Evolutionary conservation across 495 filamentous ascomycete genomes (phyloP).

Genomic region (Amphirosellinia nigrospora): DNA sequence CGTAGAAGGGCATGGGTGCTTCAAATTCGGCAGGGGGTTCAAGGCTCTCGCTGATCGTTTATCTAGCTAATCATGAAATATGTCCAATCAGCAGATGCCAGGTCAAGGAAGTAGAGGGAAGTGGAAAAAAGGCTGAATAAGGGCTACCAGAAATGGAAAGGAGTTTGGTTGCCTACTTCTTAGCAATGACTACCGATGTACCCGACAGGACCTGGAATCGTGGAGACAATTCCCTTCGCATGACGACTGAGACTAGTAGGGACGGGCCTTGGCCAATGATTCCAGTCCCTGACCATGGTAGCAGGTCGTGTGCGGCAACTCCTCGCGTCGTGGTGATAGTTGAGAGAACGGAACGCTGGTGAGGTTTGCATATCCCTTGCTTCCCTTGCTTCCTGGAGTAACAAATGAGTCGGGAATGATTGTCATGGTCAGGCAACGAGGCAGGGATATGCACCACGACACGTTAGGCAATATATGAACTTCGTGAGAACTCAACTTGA

Average conservation of each 20-base stretch:
- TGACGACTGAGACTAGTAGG: not conserved
- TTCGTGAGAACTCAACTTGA: not conserved
- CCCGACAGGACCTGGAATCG: not conserved
- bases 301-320: not conserved
- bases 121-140: constrained; percentile 11
- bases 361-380: not conserved
- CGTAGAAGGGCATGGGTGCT: not conserved
- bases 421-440: not conserved
- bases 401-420: not conserved
- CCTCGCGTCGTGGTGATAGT: not conserved
- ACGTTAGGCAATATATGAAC: not conserved
- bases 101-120: not conserved
- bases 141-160: not conserved
- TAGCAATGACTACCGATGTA: not conserved
- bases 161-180: constrained; percentile 5
- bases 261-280: not conserved
- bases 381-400: not conserved
- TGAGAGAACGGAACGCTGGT: not conserved
- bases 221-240: not conserved
- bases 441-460: not conserved
- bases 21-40: not conserved
- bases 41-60: not conserved
- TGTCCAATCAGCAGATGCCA: constrained; percentile 9
- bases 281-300: not conserved
- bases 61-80: not conserved